phyloP scores from a whole-genome alignment of 2,329 filamentous ascomycete genomes.

The Trichoderma harzianum region DNA sequence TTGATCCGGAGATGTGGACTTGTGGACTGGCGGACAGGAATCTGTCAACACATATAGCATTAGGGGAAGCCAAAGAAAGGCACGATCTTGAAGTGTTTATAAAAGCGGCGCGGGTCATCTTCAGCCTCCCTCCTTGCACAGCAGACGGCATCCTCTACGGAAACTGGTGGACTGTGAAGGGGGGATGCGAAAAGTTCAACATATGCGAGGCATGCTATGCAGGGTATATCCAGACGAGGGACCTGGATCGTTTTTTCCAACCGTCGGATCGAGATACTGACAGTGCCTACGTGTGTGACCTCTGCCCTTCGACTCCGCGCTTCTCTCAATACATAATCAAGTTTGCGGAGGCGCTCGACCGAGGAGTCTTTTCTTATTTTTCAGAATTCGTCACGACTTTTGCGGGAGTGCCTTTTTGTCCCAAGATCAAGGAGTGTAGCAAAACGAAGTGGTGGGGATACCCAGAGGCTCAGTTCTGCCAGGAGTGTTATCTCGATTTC shows the following conservation, averaged over 20 bases:
- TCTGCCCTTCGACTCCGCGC: slow-evolving; percentile 26
- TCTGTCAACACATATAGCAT: slow-evolving; percentile 25
- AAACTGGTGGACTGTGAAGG: slow-evolving; percentile 34
- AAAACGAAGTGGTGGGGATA: slow-evolving; percentile 36
- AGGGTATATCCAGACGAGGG: slow-evolving; percentile 28
- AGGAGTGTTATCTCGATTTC: slow-evolving; percentile 34
- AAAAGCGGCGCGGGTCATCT: slow-evolving; percentile 24
- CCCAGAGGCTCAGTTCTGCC: slow-evolving; percentile 31
- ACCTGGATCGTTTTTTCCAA: slow-evolving; percentile 30
- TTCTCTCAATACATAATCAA: slow-evolving; percentile 26
- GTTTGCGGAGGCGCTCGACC: slow-evolving; percentile 31
- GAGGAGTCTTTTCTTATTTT: slow-evolving; percentile 31
- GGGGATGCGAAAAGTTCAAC: slow-evolving; percentile 21
- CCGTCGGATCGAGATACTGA: slow-evolving; percentile 20
- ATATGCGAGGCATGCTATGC: slow-evolving; percentile 35
- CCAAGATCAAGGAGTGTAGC: slow-evolving; percentile 24
- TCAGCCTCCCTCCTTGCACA: slow-evolving; percentile 26
- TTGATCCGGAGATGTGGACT: slow-evolving; percentile 18
- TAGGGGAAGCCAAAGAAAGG: slow-evolving; percentile 25
- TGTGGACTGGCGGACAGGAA: slow-evolving; percentile 26
- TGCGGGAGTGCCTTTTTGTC: slow-evolving; percentile 28
- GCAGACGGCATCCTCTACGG: slow-evolving; percentile 28
- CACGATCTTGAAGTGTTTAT: slow-evolving; percentile 29
- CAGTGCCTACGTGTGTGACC: slow-evolving; percentile 29
- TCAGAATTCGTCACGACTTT: slow-evolving; percentile 29